Evolutionary conservation across 345 rosid species (phyloP).

Genomic region (Euphorbia lathyris): DNA sequence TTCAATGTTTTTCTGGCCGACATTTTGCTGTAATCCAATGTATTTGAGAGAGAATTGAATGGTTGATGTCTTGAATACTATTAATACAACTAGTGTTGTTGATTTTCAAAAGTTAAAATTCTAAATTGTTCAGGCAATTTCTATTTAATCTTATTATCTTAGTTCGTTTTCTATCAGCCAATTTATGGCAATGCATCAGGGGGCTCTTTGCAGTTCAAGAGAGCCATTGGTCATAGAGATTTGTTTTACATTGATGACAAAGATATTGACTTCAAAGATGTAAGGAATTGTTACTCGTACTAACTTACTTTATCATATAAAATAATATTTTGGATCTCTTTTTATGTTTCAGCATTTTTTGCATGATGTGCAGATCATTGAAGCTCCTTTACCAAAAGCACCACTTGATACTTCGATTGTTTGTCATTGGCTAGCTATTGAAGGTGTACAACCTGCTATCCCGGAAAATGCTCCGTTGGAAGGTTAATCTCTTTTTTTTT

Average conservation of each 20-base stretch:
- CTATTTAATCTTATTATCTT: slow-evolving; percentile 15
- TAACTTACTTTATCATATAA: slow-evolving; percentile 5
- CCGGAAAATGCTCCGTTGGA: slow-evolving; percentile 90
- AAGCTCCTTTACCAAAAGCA: slow-evolving; percentile 94
- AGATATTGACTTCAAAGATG: slow-evolving; percentile 93
- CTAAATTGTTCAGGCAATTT: not conserved
- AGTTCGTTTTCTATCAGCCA: slow-evolving; percentile 53
- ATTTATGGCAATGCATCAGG: slow-evolving; percentile 80
- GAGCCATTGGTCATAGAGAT: slow-evolving; percentile 85
- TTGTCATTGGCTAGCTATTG: slow-evolving; percentile 99
- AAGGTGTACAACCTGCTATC: slow-evolving; percentile 92
- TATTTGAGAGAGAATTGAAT: not conserved
- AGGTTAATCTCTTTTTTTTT: slow-evolving; percentile 48
- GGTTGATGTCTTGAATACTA: not conserved
- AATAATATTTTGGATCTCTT: not conserved
- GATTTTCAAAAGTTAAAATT: not conserved
- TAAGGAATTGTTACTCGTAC: slow-evolving; percentile 36
- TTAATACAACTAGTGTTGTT: not conserved
- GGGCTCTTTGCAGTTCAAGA: slow-evolving; percentile 74
- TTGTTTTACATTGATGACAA: slow-evolving; percentile 88
- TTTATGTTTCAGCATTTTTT: slow-evolving; percentile 10
- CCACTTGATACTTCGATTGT: slow-evolving; percentile 80
- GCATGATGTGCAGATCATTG: slow-evolving; percentile 62
- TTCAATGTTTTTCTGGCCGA: slow-evolving; percentile 6
- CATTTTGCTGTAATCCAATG: not conserved